Evolutionary conservation across 2,329 filamentous ascomycete species (phyloP), one percentile per base, ranked within the genome.

Genomic region (Neofusicoccum kwambonambiense): DNA sequence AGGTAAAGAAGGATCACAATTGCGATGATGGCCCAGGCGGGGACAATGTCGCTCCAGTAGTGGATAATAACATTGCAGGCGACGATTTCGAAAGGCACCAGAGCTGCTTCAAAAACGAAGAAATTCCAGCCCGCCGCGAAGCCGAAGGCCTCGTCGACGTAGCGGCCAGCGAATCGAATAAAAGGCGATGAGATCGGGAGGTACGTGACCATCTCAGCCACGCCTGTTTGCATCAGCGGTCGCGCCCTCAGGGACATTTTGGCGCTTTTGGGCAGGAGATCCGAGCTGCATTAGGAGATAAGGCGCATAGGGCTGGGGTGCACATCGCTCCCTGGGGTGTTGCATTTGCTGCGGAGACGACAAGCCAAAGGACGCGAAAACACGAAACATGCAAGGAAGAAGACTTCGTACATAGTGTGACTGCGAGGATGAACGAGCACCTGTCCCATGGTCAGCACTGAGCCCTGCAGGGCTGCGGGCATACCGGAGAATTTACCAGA

Each of bases 201-300:
- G 68, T 90, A 91, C 0, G 89, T 90, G 7, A 91, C 89, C 89
- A 92, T 91, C 74, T 92, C 90, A 12, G 89, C 88, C 79, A 90
- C 86, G 72, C 79, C 76, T 78, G 68, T 13, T 35, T 11, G 17
- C n/a, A 34, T 50, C 58, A 41, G 47, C n/a, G 19, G 50, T 31
- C 35, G 41, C 34, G 41, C 34, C 13, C n/a, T 22, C 27, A 11
- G 47, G 22, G 7, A 15, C 13, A 17, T 17, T 17, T 34, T 12
- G 37, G n/a, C 45, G 19, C 39, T 45, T 54, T 51, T 17, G 31
- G 45, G 45, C 45, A 9, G 8, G 13, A 17, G 1, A 11, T 52
- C 27, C 15, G 51, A 7, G 35, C 9, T 19, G 51, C 15, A 56
- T 67, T 64, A 67, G 66, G 68, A 67, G 42, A 64, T 63, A 67